phyloP scores from a whole-genome alignment of 257 asterid species.

The Solanum ahanhuiri region DNA sequence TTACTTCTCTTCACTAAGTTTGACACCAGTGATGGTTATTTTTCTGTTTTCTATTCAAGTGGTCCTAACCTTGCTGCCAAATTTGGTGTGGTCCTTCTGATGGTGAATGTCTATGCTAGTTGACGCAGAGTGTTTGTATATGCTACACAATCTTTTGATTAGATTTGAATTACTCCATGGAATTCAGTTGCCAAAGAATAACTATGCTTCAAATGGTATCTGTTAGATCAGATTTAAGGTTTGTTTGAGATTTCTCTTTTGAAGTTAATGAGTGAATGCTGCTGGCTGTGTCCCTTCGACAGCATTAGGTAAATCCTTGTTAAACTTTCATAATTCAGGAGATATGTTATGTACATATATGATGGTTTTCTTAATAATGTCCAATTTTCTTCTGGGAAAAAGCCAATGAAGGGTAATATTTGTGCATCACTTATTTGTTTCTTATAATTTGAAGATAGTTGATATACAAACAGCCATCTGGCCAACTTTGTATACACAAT shows the following conservation, averaged over 20 bases:
- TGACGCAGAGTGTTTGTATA: not conserved
- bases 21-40: not conserved
- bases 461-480: not conserved
- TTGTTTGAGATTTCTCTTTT: not conserved
- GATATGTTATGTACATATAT: not conserved
- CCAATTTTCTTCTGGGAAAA: not conserved
- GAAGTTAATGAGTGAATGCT: not conserved
- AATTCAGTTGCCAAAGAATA: not conserved
- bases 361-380: not conserved
- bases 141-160: not conserved
- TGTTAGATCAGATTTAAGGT: not conserved
- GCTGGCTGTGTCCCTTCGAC: not conserved
- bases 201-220: not conserved
- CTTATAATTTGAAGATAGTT: not conserved
- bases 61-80: not conserved
- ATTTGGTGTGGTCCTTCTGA: not conserved
- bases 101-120: not conserved
- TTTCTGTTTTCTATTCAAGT: not conserved
- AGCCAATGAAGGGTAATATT: not conserved
- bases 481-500: slow-evolving; percentile 3
- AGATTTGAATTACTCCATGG: not conserved
- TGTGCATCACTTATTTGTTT: not conserved
- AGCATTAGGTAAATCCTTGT: not conserved
- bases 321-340: not conserved
- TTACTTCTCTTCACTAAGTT: not conserved